These are phyloP conservation scores for Aspergillus cejpii DNA, from an alignment of 2,329 filamentous ascomycete genomes.

Conservation along the genomic window DNA sequence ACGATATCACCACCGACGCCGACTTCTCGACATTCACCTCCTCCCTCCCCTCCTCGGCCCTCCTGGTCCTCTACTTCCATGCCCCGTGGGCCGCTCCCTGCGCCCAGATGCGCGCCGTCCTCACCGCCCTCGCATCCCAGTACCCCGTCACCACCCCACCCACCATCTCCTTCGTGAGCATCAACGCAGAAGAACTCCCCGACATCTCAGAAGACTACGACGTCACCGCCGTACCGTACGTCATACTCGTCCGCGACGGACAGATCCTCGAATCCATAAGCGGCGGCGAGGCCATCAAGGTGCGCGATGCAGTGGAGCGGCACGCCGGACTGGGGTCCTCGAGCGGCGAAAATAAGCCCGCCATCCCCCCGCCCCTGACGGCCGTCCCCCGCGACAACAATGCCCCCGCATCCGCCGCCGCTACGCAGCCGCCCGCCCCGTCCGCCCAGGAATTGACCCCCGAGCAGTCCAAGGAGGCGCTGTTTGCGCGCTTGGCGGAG, in stretches of 20 bases:
- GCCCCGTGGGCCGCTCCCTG: conserved; percentile 95
- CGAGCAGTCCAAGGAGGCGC: conserved; percentile 69
- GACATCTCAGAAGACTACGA: conserved; percentile 90
- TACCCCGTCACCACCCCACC: conserved; percentile 64
- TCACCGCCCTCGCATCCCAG: conserved; percentile 76
- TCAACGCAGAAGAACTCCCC: conserved; percentile 91
- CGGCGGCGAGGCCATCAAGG: conserved; percentile 80
- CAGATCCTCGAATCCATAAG: conserved; percentile 77
- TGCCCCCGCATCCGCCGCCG: conserved; percentile 22
- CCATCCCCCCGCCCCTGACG: conserved; percentile 37
- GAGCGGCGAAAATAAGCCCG: conserved; percentile 31
- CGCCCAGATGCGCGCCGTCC: conserved; percentile 83
- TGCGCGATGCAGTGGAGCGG: conserved; percentile 77
- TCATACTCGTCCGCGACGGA: conserved; percentile 72
- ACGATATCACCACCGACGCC: conserved; percentile 65
- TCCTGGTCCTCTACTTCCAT: conserved; percentile 88
- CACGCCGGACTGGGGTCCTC: conserved; percentile 51
- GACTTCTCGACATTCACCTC: conserved; percentile 65
- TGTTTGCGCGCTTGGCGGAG: conserved; percentile 71
- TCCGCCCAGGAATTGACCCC: conserved; percentile 24
- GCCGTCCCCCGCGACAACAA: conserved; percentile 36
- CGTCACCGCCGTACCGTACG: conserved; percentile 87
- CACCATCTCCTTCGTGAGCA: conserved; percentile 71
- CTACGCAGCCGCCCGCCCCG: conserved; percentile 27
- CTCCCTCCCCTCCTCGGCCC: conserved; percentile 60